Evolutionary conservation across 2,329 filamentous ascomycete genomes (phyloP).

Genomic region (Alternaria rosae): DNA sequence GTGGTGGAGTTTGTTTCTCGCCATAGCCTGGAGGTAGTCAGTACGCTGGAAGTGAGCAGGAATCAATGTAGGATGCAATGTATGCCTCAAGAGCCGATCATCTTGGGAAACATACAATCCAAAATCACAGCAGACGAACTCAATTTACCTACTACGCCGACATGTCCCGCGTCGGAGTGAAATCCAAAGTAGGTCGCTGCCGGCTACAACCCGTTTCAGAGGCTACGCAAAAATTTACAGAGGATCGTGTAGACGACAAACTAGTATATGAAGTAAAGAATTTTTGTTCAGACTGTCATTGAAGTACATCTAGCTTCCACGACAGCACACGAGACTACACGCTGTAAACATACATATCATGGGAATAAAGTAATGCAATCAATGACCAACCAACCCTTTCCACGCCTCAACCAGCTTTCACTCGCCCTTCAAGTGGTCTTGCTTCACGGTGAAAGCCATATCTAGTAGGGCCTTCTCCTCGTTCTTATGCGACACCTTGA

Average conservation of each 20-base stretch:
- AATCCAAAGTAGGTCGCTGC: too few relatives aligned
- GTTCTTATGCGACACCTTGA: slow-evolving; percentile 87
- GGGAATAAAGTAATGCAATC: slow-evolving; percentile 28
- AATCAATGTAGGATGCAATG: too few relatives aligned
- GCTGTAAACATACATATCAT: slow-evolving; percentile 38
- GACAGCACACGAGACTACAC: slow-evolving; percentile 37
- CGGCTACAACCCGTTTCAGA: too few relatives aligned
- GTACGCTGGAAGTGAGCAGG: too few relatives aligned
- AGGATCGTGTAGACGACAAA: neutral
- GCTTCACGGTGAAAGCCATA: slow-evolving; percentile 68
- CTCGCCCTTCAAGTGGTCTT: slow-evolving; percentile 72
- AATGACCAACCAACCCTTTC: slow-evolving; percentile 1
- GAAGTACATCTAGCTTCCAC: neutral
- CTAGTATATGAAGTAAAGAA: neutral
- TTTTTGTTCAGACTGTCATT: neutral
- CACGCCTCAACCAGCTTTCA: slow-evolving; percentile 40
- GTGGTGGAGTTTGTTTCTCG: neutral
- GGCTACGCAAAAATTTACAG: too few relatives aligned
- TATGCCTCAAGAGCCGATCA: neutral
- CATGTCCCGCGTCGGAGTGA: too few relatives aligned
- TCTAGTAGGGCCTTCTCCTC: slow-evolving; percentile 87
- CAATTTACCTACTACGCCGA: too few relatives aligned
- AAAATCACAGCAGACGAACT: neutral
- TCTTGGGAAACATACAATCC: neutral
- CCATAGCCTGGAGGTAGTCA: too few relatives aligned